Base-by-base conservation (phyloP, 805 yeast species). In the Torulaspora indica region DNA sequence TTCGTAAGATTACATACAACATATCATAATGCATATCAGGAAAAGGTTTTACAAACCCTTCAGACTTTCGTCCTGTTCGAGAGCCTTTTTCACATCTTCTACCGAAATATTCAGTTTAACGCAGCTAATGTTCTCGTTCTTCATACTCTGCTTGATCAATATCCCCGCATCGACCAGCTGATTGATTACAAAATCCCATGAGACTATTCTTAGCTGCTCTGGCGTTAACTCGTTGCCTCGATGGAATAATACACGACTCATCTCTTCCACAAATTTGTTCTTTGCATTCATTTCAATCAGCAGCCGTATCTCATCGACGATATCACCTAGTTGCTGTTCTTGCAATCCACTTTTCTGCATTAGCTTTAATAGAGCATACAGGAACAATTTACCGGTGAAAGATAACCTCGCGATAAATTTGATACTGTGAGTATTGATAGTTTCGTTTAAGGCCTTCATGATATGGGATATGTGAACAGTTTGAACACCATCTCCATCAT, bases 141-240 rank as follows among this genome's bases (percentile, higher is more conserved):
- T 75, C 46, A 77, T 68, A 37, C 76, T 76, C 57, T 86, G 95
- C 55, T 79, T 82, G 3, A 79, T 68, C 2, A 93, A 49, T 5
- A 91, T 68, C 0, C 97, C 98, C 35, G 81, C 79, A 44, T 89
- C 96, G 10, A 78, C 77, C 43, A 91, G 68, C 55, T 88, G 95
- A 37, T 73, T 71, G 6, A 89, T 56, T 1, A 86, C 72, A 42
- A 70, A 77, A 29, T 62, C 65, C 68, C 68, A 64, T 1, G 75
- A 75, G 53, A 85, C 76, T 4, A 85, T 81, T 20, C 72, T 70
- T 22, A 84, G 70, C 45, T 61, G 65, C 18, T 91, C 69, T 1
- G 79, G 64, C 2, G 70, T 63, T 5, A 53, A 53, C 12, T 63
- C 68, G 1, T 62, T 62, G 31, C 66, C 67, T 12, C 67, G 53